A percentile compares a stretch with the other conserved stretches of the same genome.
Conservation (phyloP, 257 asterid genomes). For the Scutellaria galericulata region DNA sequence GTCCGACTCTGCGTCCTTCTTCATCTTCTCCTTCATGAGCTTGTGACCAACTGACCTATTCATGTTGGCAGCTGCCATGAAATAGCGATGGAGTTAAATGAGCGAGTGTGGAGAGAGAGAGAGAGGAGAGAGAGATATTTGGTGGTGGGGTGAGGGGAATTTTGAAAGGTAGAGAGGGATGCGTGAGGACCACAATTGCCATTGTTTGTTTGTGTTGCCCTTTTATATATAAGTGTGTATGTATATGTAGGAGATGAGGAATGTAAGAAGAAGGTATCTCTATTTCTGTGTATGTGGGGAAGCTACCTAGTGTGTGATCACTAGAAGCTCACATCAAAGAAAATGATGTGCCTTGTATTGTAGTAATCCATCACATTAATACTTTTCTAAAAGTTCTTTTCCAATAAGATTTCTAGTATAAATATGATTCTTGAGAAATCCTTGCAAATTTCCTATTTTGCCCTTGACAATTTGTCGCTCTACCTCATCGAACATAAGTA, state of each 20-base stretch:
- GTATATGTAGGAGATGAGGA: conserved; percentile 26
- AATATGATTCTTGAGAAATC: too few species aligned
- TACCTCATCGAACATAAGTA: background rate
- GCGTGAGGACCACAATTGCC: conserved; percentile 65
- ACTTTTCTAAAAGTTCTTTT: too few species aligned
- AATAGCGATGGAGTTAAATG: background rate
- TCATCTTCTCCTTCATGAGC: conserved; percentile 35
- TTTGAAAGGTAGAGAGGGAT: conserved; percentile 51
- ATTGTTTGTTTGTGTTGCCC: conserved; percentile 26
- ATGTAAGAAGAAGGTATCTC: conserved; percentile 36
- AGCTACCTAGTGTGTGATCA: conserved; percentile 35
- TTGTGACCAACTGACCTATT: conserved; percentile 10
- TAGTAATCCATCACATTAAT: background rate
- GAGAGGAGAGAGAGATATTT: background rate
- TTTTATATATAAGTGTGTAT: background rate
- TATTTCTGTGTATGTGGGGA: conserved; percentile 47
- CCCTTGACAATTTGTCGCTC: background rate
- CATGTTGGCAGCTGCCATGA: conserved; percentile 15
- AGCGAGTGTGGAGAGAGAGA: background rate
- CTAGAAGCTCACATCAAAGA: conserved; percentile 34
- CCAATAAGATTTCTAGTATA: too few species aligned
- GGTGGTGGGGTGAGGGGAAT: conserved; percentile 61
- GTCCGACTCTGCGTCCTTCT: conserved; percentile 31
- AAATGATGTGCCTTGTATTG: background rate
- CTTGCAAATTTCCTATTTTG: background rate